Base-by-base conservation (phyloP, 2,329 filamentous ascomycete genomes). In the Cladosporium sp. region DNA sequence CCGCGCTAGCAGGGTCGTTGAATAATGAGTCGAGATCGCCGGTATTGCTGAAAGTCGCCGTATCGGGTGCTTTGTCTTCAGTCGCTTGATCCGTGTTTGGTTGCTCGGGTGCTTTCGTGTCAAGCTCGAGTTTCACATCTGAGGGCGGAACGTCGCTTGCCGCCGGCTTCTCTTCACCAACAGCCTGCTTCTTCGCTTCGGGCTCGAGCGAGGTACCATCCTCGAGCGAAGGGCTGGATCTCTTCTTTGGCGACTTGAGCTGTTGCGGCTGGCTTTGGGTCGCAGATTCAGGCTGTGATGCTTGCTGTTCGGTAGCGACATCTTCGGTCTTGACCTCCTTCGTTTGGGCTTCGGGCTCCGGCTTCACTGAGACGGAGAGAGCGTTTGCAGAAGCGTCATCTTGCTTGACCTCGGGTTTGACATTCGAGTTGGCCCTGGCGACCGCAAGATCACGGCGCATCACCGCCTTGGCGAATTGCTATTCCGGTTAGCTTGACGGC, bases 1-100 rank as follows among this genome's bases (percentile, higher is more conserved):
- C 55, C 16, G 55, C 54, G 46, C 56, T 61, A 43, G 54, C 55
- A 14, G 61, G 52, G 46, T 63, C 65, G 53, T 61, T 63, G 61
- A 70, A 68, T 32, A 69, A 61, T 6, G 64, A 67, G 54, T 70
- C 66, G 10, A 69, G 63, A 44, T 69, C 67, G 16, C 57, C 58
- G 31, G 57, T 61, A 53, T 62, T 63, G 54, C 56, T 61, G 38
- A 55, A 45, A 28, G 59, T 59, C 2, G 50, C 51, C 13, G 62
- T 64, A 53, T 61, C 58, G 9, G 61, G 64, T 33, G 56, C 51
- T 38, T 58, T 58, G 37, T 63, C 60, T 11, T 61, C 59, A 35
- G 54, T 49, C 3, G 42, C 11, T 9, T 55, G 22, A 37, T 60
- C 55, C 14, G 43, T 52, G 8, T 54, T 55, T 8, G 43, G 14